A percentile compares a stretch with the other conserved stretches of the same genome.
Conservation (phyloP, 495 filamentous ascomycete species). For the Podospora australis region DNA sequence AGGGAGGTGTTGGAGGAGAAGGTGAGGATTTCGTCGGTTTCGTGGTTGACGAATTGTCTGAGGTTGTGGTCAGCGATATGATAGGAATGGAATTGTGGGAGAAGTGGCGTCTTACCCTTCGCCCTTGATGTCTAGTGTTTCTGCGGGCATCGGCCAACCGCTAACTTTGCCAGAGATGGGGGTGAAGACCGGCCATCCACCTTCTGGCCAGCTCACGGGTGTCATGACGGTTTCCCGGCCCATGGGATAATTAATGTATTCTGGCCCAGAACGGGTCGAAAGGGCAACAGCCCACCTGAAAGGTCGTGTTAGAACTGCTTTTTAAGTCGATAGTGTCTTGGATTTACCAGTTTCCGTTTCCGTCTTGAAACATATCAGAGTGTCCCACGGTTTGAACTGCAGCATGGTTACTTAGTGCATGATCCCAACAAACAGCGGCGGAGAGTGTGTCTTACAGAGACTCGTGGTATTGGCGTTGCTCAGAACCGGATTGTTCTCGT, state of each 20-base stretch:
- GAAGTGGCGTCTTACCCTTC: constrained; percentile 21
- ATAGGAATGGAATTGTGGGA: not conserved
- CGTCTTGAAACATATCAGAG: constrained; percentile 47
- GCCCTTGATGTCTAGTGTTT: constrained; percentile 25
- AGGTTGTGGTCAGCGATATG: not conserved
- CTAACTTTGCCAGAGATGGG: constrained; percentile 40
- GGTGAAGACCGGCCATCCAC: constrained; percentile 36
- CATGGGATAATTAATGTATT: constrained; percentile 50
- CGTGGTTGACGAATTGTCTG: constrained; percentile 32
- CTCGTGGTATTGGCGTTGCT: constrained; percentile 45
- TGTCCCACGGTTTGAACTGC: constrained; percentile 48
- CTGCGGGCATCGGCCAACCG: constrained; percentile 35
- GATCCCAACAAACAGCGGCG: too few species aligned
- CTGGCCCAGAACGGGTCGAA: constrained; percentile 41
- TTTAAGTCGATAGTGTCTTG: too few species aligned
- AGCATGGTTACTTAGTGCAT: too few species aligned
- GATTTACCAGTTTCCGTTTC: constrained; percentile 45
- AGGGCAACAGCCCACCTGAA: constrained; percentile 41
- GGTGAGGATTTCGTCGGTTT: constrained; percentile 32
- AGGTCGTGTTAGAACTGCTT: not conserved
- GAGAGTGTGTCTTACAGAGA: constrained; percentile 36
- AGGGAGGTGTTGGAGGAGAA: constrained; percentile 32
- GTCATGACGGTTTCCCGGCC: constrained; percentile 53
- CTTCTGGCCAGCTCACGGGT: constrained; percentile 44
- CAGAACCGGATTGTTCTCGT: constrained; percentile 48